Evolutionary conservation across 1,284 basidiomycete species (phyloP), one percentile per base, ranked within the genome.

Genomic region (Microbotryum lychnidis-dioicae): DNA sequence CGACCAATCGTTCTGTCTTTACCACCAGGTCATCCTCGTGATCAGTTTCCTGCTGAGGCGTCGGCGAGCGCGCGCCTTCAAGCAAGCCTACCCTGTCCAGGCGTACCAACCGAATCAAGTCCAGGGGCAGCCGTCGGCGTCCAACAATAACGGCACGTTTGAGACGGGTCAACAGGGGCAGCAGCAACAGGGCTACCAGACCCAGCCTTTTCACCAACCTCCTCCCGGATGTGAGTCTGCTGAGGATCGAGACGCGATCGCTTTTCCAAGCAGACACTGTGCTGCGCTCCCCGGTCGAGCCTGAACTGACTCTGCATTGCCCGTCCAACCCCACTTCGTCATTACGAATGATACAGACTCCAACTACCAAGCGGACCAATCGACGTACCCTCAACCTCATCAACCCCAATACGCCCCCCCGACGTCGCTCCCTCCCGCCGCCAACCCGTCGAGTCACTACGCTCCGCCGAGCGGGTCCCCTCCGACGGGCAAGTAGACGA

Each of bases 41-140:
- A 50, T 57, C 48, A 61, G 64, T 1, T 58, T 49, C 51, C 16
- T 57, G 27, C 51, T 65, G 61, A 55, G 64, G 4, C 47, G 61
- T 6, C 54, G 62, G 6, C 62, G 65, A 33, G 54, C 54, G 6
- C 54, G 54, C 25, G 37, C 33, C 9, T 56, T 56, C 44, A 47
- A 56, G 44, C 37, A 42, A 21, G 54, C 54, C 37, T 56, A 44
- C 54, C 54, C 54, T 3, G 54, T 56, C 14, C 54, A 56, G 44
- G 37, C 33, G 18, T 56, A 56, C 44, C 33, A 29, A 18, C 37
- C 21, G n/a, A 37, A 42, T 18, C 54, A 56, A 27, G 25, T 47
- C 33, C 37, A 27, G 27, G 37, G 37, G 52, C 52, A 37, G 21
- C 21, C 20, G 45, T 23, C 33, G 46, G 37, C 25, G 7, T 56